Percentiles rank a stretch among this genome's conserved stretches.
Conservation (phyloP, 805 yeast species). For the Saturnispora zaruensis region DNA sequence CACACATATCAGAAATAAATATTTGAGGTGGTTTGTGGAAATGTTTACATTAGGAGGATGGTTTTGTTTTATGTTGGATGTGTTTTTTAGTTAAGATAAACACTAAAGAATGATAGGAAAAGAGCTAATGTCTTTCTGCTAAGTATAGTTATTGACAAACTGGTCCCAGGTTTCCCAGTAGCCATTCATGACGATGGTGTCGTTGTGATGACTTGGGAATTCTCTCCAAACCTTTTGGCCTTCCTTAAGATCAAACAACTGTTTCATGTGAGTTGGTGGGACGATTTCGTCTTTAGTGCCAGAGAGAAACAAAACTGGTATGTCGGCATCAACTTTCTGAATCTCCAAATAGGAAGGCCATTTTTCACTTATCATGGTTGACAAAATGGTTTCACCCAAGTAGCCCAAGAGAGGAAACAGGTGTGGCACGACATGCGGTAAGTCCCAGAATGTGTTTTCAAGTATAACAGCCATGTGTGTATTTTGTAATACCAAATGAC, state of each 20-base stretch:
- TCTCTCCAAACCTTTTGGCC: conserved; percentile 42
- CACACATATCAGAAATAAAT: conserved; percentile 13
- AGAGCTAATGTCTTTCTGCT: neutral
- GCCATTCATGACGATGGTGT: conserved; percentile 62
- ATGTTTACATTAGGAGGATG: conserved; percentile 39
- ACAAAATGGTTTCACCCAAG: conserved; percentile 28
- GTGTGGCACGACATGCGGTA: conserved; percentile 64
- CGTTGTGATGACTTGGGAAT: conserved; percentile 71
- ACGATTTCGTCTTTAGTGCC: conserved; percentile 83
- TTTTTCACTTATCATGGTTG: conserved; percentile 32
- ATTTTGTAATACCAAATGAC: conserved; percentile 21
- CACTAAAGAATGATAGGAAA: neutral
- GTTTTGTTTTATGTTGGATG: conserved; percentile 35
- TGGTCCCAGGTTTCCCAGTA: conserved; percentile 68
- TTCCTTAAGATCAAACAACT: conserved; percentile 38
- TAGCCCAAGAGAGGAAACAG: conserved; percentile 60
- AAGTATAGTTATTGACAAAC: conserved; percentile 39
- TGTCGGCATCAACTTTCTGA: conserved; percentile 36
- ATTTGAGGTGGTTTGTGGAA: conserved; percentile 28
- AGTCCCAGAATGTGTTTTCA: conserved; percentile 79
- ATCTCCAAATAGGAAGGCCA: conserved; percentile 76
- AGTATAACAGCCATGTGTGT: conserved; percentile 40
- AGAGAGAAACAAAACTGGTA: conserved; percentile 64
- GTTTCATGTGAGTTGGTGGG: conserved; percentile 76
- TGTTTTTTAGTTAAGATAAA: conserved; percentile 28